These are phyloP conservation scores for Isatis lusitanica DNA, from an alignment of 441 rosid genomes.

Conservation along the genomic window DNA sequence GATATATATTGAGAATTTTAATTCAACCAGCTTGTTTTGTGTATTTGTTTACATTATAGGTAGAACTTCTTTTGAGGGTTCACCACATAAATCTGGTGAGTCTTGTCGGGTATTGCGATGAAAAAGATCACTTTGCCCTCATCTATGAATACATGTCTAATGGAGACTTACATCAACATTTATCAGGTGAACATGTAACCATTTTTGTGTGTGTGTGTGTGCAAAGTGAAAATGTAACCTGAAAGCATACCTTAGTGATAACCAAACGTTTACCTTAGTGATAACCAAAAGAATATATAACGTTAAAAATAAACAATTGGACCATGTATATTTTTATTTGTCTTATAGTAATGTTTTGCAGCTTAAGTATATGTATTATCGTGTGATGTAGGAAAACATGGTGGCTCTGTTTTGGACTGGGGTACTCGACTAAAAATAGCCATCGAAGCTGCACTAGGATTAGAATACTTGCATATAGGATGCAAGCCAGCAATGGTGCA, in stretches of 20 bases:
- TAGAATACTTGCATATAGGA: slow-evolving; percentile 57
- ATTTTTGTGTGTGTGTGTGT: too few relatives aligned
- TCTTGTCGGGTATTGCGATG: slow-evolving; percentile 44
- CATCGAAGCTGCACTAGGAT: slow-evolving; percentile 38
- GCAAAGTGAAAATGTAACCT: neutral
- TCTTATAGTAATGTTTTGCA: neutral
- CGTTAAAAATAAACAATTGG: neutral
- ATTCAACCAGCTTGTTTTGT: neutral
- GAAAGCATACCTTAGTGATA: neutral
- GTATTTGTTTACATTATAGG: slow-evolving; percentile 14
- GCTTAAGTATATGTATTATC: neutral
- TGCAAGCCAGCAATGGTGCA: slow-evolving; percentile 62
- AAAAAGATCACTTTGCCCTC: slow-evolving; percentile 33
- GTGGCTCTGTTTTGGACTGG: slow-evolving; percentile 22
- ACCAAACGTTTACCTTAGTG: neutral
- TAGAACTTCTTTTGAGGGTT: slow-evolving; percentile 34
- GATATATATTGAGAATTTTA: neutral
- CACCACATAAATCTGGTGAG: slow-evolving; percentile 43
- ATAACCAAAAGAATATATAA: neutral
- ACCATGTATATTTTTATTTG: neutral
- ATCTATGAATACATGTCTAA: slow-evolving; percentile 44
- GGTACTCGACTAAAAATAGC: slow-evolving; percentile 20
- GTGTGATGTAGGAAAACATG: slow-evolving; percentile 14
- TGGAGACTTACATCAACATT: slow-evolving; percentile 33
- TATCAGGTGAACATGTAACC: slow-evolving; percentile 23